phyloP scores from a whole-genome alignment of 805 yeast genomes.

The Starmerella vaccinii region DNA sequence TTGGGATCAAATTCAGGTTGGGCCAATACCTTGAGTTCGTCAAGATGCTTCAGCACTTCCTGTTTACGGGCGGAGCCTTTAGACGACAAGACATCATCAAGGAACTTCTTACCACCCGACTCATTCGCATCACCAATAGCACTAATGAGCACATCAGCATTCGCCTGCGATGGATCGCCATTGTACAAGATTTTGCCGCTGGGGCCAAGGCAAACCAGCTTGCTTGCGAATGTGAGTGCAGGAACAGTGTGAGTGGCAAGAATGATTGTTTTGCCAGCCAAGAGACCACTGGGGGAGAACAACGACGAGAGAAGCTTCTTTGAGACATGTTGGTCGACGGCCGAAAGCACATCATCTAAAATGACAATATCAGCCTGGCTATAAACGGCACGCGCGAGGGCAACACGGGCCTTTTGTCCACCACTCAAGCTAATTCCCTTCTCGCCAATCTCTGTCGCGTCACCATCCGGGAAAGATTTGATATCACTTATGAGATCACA shows the following conservation, averaged over 20 bases:
- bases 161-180: constrained; percentile 4
- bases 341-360: constrained; percentile 83
- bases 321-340: constrained; percentile 93
- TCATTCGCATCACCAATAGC: constrained; percentile 1
- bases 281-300: constrained; percentile 69
- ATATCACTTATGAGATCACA: constrained; percentile 76
- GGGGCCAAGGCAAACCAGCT: constrained; percentile 7
- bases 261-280: constrained; percentile 60
- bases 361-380: constrained; percentile 79
- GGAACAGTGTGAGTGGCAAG: constrained; percentile 82
- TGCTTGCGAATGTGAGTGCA: constrained; percentile 38
- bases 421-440: constrained; percentile 90
- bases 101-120: constrained; percentile 49
- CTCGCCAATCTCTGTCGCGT: constrained; percentile 82
- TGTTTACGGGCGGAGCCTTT: constrained; percentile 17
- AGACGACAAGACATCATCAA: constrained; percentile 29
- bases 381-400: constrained; percentile 87
- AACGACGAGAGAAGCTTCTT: constrained; percentile 54
- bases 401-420: constrained; percentile 88
- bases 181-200: constrained; percentile 7
- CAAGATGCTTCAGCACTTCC: neutral
- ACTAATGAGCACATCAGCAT: neutral
- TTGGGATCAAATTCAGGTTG: constrained; percentile 1
- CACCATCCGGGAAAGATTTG: constrained; percentile 69
- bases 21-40: neutral